Conservation (phyloP, 352 stramenopile species). For the Peronospora belbahrii region DNA sequence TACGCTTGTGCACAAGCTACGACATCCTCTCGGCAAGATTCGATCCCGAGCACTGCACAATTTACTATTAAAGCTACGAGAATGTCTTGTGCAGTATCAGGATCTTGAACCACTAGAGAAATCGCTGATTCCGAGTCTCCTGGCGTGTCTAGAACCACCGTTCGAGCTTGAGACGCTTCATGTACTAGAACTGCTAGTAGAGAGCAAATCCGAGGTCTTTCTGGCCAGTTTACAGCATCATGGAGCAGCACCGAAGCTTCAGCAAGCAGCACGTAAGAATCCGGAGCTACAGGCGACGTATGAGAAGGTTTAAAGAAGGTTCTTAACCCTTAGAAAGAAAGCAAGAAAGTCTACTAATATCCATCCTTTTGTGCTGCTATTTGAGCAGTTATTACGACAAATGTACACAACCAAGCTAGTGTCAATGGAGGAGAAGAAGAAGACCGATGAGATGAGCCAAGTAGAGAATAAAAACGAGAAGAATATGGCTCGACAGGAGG, state of each 20-base stretch:
- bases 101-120: constrained; percentile 29
- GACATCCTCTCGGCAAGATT: constrained; percentile 53
- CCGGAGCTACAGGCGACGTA: constrained; percentile 34
- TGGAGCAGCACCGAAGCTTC: constrained; percentile 30
- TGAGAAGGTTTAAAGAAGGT: constrained; percentile 31
- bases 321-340: not conserved
- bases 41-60: constrained; percentile 46
- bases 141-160: constrained; percentile 30
- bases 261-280: constrained; percentile 27
- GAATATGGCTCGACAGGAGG: not conserved
- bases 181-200: constrained; percentile 39
- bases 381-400: constrained; percentile 29
- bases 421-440: not conserved
- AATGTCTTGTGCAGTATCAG: constrained; percentile 33
- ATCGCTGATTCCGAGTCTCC: constrained; percentile 25
- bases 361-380: constrained; percentile 3
- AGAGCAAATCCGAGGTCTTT: constrained; percentile 19
- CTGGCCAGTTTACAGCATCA: constrained; percentile 29
- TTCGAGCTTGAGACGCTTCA: constrained; percentile 48
- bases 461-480: not conserved
- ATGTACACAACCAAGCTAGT: constrained; percentile 30
- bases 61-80: constrained; percentile 61
- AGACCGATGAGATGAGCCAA: not conserved
- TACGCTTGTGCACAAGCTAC: constrained; percentile 49
- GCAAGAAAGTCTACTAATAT: constrained; percentile 2